phyloP scores from a whole-genome alignment of 2,329 filamentous ascomycete species.

The Talaromyces amestolkiae region DNA sequence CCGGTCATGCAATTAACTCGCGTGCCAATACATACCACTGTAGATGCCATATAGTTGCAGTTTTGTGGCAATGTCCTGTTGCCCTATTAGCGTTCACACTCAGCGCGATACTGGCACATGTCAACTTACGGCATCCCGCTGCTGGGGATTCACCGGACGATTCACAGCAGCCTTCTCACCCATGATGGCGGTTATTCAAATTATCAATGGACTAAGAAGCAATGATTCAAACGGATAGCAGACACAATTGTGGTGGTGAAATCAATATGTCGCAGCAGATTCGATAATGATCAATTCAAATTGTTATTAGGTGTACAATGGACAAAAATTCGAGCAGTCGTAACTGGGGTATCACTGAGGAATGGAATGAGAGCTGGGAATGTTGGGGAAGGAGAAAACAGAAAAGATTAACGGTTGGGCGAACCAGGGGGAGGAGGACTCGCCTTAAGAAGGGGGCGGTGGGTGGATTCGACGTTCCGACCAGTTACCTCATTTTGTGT shows the following conservation, averaged over 20 bases:
- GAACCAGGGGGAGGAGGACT: neutral
- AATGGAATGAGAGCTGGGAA: slow-evolving; percentile 10
- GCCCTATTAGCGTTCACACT: slow-evolving; percentile 19
- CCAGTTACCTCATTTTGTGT: neutral
- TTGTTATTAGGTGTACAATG: neutral
- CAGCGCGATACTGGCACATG: neutral
- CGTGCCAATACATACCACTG: slow-evolving; percentile 46
- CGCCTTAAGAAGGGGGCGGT: slow-evolving; percentile 4
- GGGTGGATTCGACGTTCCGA: slow-evolving; percentile 1
- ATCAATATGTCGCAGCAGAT: neutral
- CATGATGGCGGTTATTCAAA: slow-evolving; percentile 10
- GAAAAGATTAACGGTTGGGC: neutral
- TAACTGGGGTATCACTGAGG: slow-evolving; percentile 13
- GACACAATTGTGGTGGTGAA: neutral
- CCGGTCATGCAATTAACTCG: neutral
- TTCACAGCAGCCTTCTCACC: slow-evolving; percentile 55
- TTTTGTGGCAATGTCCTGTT: slow-evolving; percentile 78
- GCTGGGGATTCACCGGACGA: slow-evolving; percentile 67
- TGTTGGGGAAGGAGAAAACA: slow-evolving; percentile 4
- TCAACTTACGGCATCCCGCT: slow-evolving; percentile 65
- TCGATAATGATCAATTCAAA: neutral
- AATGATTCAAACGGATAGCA: neutral
- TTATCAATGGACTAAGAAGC: neutral
- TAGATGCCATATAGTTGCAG: slow-evolving; percentile 92
- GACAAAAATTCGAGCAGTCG: neutral